These are phyloP conservation scores for Leishmania martiniquensis DNA, from an alignment of 208 protist genomes.

Conservation along the genomic window DNA sequence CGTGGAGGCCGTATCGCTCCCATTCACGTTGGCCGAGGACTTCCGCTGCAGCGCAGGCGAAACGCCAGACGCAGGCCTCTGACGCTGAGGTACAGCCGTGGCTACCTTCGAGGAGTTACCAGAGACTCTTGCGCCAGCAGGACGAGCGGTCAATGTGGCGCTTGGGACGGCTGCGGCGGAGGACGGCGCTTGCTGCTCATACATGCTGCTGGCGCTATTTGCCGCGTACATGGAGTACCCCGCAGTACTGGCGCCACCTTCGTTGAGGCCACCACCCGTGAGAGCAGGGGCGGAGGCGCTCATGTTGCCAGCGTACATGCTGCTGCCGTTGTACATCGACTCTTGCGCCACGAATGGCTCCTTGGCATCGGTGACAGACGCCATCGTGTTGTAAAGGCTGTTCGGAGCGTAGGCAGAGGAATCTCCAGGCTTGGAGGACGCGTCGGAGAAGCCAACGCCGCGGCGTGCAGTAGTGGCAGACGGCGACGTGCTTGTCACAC, in stretches of 20 bases:
- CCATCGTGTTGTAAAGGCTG: slow-evolving; percentile 22
- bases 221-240: slow-evolving; percentile 18
- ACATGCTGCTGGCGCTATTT: slow-evolving; percentile 10
- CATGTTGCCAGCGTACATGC: slow-evolving; percentile 19
- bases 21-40: neutral
- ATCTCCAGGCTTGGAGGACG: neutral
- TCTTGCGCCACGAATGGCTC: neutral
- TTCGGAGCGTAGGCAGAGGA: slow-evolving; percentile 20
- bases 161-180: neutral
- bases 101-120: neutral
- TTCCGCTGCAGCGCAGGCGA: slow-evolving; percentile 6
- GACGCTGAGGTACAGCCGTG: neutral
- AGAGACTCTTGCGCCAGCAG: neutral
- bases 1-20: neutral
- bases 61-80: neutral
- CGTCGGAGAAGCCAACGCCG: neutral
- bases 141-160: neutral
- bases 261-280: slow-evolving; percentile 2
- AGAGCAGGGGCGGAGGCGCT: slow-evolving; percentile 10
- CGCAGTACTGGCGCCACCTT: neutral
- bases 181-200: neutral
- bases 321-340: slow-evolving; percentile 16
- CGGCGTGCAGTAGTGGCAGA: neutral
- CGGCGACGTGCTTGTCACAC: neutral
- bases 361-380: slow-evolving; percentile 3